Base-by-base conservation (phyloP, 2,329 filamentous ascomycete species). In the Ceratocystis variospora region DNA sequence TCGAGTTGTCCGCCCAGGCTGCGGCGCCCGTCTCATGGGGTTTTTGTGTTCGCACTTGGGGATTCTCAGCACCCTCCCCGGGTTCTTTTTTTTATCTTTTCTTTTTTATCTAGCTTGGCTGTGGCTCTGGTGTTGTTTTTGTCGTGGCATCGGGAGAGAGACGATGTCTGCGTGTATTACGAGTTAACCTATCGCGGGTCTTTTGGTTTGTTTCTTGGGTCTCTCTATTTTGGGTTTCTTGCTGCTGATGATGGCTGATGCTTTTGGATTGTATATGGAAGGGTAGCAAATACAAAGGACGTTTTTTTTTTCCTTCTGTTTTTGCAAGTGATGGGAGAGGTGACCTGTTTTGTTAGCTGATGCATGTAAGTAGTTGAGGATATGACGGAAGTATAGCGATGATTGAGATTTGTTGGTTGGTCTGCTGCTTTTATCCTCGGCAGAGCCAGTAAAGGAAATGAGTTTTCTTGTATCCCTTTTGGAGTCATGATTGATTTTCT, bases 201-300 rank as follows among this genome's bases (percentile, higher is more conserved):
- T 50, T 22, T 31, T 48, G 28, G 15, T 37, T 46, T 64, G 62
- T 33, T 53, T 41, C 46, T 64, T 62, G 59, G 48, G 48, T 53
- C 48, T 48, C 19, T 33, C 50, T 17, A 25, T 62, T 62, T 62
- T 62, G 37, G 15, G 44, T 48, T 33, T 28, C 33, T 22, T 19
- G 22, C 8, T 41, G 37, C 37, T 41, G 37, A 41, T 41, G 37
- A 41, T 41, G 37, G 37, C 10, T 63, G 62, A 53, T 53, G 48
- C 19, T 25, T 53, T 53, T 53, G 48, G 19, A 31, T 63, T 50
- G 41, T n/a, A 19, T 50, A 25, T 22, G 22, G 17, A 22, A 62
- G 37, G 33, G 17, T 25, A 59, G 19, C 6, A 28, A 10, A 33
- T 45, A 22, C 37, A 45, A 62, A 45, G 48, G 19, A 53, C 8